phyloP scores from a whole-genome alignment of 2,329 filamentous ascomycete genomes.

The Juglanconis juglandina region DNA sequence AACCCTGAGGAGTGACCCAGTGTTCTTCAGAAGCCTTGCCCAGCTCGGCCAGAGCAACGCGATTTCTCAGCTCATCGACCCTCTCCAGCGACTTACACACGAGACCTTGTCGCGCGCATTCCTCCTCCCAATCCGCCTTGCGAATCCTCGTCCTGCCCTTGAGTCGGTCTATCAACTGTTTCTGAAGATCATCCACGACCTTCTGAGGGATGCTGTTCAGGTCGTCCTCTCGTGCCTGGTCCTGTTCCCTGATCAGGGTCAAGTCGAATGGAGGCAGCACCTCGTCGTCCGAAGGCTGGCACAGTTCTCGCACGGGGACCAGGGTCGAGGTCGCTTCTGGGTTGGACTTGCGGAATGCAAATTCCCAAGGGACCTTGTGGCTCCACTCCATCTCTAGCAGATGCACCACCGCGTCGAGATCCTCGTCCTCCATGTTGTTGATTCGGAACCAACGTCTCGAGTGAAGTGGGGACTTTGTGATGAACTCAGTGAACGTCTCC shows the following conservation, averaged over 20 bases:
- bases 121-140: slow-evolving; percentile 13
- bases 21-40: slow-evolving; percentile 12
- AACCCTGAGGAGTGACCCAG: slow-evolving; percentile 12
- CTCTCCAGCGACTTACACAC: background rate
- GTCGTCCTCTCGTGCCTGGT: background rate
- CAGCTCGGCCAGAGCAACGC: background rate
- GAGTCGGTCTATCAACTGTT: background rate
- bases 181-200: background rate
- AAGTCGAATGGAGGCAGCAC: background rate
- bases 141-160: background rate
- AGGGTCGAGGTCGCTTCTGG: background rate
- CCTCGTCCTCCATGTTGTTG: background rate
- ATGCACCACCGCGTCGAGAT: background rate
- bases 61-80: background rate
- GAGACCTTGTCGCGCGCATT: slow-evolving; percentile 13
- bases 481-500: background rate
- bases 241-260: background rate
- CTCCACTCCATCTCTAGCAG: slow-evolving; percentile 13
- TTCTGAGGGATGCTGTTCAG: background rate
- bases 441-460: slow-evolving; percentile 11
- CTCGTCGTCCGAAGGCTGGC: background rate
- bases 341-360: background rate
- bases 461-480: slow-evolving; percentile 14
- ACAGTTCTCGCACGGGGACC: slow-evolving; percentile 7
- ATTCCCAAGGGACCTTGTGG: slow-evolving; percentile 13